Base-by-base conservation (phyloP, 2,329 filamentous ascomycete genomes). In the Elsinoe perseae region DNA sequence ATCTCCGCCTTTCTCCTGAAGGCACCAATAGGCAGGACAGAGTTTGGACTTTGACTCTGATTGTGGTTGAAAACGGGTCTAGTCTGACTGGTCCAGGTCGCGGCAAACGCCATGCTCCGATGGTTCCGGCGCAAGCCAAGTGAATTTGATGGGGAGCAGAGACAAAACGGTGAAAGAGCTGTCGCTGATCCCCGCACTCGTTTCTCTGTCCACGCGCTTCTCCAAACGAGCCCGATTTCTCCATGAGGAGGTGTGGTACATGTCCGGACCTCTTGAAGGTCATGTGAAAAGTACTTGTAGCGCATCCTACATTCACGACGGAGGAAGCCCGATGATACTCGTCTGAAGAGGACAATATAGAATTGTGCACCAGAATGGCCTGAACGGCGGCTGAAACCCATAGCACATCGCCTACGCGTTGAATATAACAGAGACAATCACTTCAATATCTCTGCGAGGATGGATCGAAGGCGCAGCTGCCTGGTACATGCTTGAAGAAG, bases 11-110 rank as follows among this genome's bases (percentile, higher is more conserved):
- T n/a, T 14, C 48, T 38, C 10, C 27, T 18, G 25, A 8, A 18
- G 9, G 16, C 10, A 32, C 48, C 48, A 52, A 52, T 52, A 20
- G 32, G 48, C 28, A 30, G 18, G 20, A 16, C 28, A 52, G 48
- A 52, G 32, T 52, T 36, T 34, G 48, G 14, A 10, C 18, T 32
- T 30, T 30, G 25, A 30, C 20, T 30, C 28, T 32, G 20, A 10
- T 50, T n/a, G 27, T 50, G 44, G 44, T 50, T 50, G 44, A 38
- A 52, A 38, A 23, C 28, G 20, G 16, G 48, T 6, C 30, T 52
- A 38, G 48, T 36, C 18, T 23, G 48, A 21, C 28, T 38, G 30
- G 48, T 36, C 32, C 30, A 52, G 48, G 21, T 34, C 28, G 23
- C 48, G 48, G 48, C 48, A 52, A 52, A 50, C 27, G 48, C 32